phyloP scores from a whole-genome alignment of 352 stramenopile species.

The Phytophthora brassicae region DNA sequence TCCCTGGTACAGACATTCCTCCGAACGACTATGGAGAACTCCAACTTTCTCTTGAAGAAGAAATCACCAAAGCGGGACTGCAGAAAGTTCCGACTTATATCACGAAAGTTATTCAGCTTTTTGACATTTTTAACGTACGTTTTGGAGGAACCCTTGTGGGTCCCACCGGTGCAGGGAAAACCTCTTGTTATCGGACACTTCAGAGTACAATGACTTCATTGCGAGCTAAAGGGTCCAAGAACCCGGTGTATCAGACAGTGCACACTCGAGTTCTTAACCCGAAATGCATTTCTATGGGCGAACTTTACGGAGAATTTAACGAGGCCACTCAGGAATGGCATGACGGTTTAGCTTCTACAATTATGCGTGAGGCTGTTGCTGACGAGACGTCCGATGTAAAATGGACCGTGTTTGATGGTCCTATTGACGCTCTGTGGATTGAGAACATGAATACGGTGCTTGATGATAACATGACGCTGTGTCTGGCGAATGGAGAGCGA shows the following conservation, averaged over 20 bases:
- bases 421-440: slow-evolving; percentile 95
- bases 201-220: slow-evolving; percentile 87
- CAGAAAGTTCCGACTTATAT: slow-evolving; percentile 83
- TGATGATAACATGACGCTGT: slow-evolving; percentile 95
- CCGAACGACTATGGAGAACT: slow-evolving; percentile 88
- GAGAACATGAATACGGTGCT: slow-evolving; percentile 97
- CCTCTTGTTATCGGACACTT: slow-evolving; percentile 87
- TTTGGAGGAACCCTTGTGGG: slow-evolving; percentile 91
- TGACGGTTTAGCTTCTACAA: slow-evolving; percentile 77
- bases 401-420: slow-evolving; percentile 94
- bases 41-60: slow-evolving; percentile 55
- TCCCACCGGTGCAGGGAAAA: slow-evolving; percentile 83
- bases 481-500: slow-evolving; percentile 91
- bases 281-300: slow-evolving; percentile 85
- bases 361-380: slow-evolving; percentile 75
- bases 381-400: slow-evolving; percentile 67
- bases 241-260: slow-evolving; percentile 84
- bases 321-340: slow-evolving; percentile 91
- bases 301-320: slow-evolving; percentile 88
- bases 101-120: slow-evolving; percentile 93
- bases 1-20: slow-evolving; percentile 83
- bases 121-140: slow-evolving; percentile 94
- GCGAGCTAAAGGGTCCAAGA: slow-evolving; percentile 52
- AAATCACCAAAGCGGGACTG: slow-evolving; percentile 63
- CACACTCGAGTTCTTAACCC: slow-evolving; percentile 75